These are phyloP conservation scores for Suillus occidentalis DNA, from an alignment of 768 basidiomycete species.

Conservation along the genomic window DNA sequence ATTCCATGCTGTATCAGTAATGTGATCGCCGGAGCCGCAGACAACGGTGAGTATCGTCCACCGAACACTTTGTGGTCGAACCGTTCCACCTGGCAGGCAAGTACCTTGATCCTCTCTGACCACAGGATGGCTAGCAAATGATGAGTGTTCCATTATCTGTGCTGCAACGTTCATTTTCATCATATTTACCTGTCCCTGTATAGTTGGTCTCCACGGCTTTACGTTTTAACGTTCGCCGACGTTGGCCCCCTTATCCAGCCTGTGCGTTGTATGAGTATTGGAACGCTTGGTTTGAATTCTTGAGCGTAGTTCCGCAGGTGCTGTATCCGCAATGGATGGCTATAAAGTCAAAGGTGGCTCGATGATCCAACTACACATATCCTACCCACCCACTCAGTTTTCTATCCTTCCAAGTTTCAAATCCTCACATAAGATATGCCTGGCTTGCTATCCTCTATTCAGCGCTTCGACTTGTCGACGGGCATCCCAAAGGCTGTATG, in stretches of 20 bases:
- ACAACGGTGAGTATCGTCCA: background rate
- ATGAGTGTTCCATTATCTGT: background rate
- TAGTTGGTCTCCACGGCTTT: background rate
- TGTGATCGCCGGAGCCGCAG: background rate
- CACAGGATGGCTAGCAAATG: background rate
- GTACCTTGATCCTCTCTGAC: background rate
- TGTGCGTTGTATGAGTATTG: conserved; percentile 20
- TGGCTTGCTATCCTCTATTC: conserved; percentile 6
- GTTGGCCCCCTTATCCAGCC: conserved; percentile 9
- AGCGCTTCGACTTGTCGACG: conserved; percentile 8
- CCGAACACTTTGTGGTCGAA: background rate
- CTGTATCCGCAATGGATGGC: background rate
- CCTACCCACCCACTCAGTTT: conserved; percentile 12
- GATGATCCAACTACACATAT: conserved; percentile 11
- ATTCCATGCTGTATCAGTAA: background rate
- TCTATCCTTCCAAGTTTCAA: conserved; percentile 15
- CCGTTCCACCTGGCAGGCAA: background rate
- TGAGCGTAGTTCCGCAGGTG: conserved; percentile 2
- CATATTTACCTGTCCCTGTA: background rate
- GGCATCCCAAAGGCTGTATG: conserved; percentile 30
- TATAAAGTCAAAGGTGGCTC: background rate
- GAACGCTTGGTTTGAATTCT: conserved; percentile 8
- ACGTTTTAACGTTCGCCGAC: conserved; percentile 6
- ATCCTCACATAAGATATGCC: conserved; percentile 16
- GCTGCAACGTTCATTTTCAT: background rate